Evolutionary conservation across 805 yeast genomes (phyloP), one percentile per base, ranked within the genome.

Genomic region (Ogataea pini): DNA sequence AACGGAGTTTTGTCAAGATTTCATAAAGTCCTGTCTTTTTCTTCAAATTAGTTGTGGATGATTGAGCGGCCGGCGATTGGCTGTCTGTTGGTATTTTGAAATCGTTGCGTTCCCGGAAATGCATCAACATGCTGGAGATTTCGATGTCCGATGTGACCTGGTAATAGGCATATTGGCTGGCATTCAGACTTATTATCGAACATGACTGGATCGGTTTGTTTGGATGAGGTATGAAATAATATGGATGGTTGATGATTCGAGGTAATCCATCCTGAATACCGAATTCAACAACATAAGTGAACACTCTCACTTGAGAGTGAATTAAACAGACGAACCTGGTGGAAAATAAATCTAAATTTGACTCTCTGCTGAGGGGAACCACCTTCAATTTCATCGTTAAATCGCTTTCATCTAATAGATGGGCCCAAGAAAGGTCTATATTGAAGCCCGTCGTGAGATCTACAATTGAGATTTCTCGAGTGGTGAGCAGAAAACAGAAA

Each of bases 341-440:
- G 34, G 19, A n/a, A n/a, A 5, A 41, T 43, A n/a, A n/a, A n/a
- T n/a, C n/a, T n/a, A n/a, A n/a, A n/a, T n/a, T n/a, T n/a, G n/a
- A n/a, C n/a, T 27, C 37, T n/a, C 47, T 36, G 1, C 27, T 19
- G 16, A 28, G 13, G 22, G 52, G 46, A 10, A 66, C 60, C 1
- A 74, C 59, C 2, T 62, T 53, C 45, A 85, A 47, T 44, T 62
- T 67, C 46, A 83, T 55, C 0, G 88, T 73, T 1, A 77, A 75
- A 55, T 88, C 96, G 0, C 62, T 53, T 7, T 76, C 72, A 36
- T 76, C 74, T 18, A 86, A 64, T 50, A 68, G 78, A 63, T 89
- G 96, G 51, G 83, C 85, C 91, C 95, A 86, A 0, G 91, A 77
- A 1, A 89, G 58, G 2, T 79, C 50, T 48, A 86, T 72, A 25